These are phyloP conservation scores for Stephanodiscus triporus DNA, from an alignment of 108 stramenopile species.

Conservation along the genomic window DNA sequence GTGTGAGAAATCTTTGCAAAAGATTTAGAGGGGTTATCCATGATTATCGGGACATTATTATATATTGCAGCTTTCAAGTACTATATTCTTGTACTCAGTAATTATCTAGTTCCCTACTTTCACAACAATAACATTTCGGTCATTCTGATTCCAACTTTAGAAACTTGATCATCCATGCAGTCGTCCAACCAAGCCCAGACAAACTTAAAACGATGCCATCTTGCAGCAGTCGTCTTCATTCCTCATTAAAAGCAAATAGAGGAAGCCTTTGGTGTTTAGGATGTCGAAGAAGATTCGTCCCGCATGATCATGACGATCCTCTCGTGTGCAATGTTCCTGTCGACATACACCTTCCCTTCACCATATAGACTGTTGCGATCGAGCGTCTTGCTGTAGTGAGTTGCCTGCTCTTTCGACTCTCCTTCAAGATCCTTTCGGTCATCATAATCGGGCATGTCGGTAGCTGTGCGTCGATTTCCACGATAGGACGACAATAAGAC, in stretches of 20 bases:
- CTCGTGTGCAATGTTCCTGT: slow-evolving; percentile 49
- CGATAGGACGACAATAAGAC: neutral
- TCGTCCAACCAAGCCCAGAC: neutral
- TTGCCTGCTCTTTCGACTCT: slow-evolving; percentile 44
- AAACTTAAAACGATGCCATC: too few species aligned
- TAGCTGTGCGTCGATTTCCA: slow-evolving; percentile 24
- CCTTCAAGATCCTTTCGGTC: slow-evolving; percentile 54
- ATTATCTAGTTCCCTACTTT: too few species aligned
- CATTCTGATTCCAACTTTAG: too few species aligned
- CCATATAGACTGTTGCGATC: slow-evolving; percentile 47
- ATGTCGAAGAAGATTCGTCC: slow-evolving; percentile 2
- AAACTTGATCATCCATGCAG: too few species aligned
- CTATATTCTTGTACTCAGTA: too few species aligned
- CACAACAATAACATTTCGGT: too few species aligned
- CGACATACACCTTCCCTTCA: slow-evolving; percentile 37
- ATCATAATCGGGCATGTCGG: slow-evolving; percentile 75
- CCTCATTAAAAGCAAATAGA: neutral
- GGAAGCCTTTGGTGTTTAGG: neutral
- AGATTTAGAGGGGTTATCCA: too few species aligned
- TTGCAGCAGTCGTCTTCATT: neutral
- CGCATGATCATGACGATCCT: slow-evolving; percentile 40
- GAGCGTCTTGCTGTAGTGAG: slow-evolving; percentile 67
- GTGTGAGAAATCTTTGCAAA: too few species aligned
- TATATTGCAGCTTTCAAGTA: too few species aligned
- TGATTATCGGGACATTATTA: too few species aligned